Evolutionary conservation across 1,284 basidiomycete genomes (phyloP), one percentile per base, ranked within the genome.

Genomic region (Leccinum ponderosum): DNA sequence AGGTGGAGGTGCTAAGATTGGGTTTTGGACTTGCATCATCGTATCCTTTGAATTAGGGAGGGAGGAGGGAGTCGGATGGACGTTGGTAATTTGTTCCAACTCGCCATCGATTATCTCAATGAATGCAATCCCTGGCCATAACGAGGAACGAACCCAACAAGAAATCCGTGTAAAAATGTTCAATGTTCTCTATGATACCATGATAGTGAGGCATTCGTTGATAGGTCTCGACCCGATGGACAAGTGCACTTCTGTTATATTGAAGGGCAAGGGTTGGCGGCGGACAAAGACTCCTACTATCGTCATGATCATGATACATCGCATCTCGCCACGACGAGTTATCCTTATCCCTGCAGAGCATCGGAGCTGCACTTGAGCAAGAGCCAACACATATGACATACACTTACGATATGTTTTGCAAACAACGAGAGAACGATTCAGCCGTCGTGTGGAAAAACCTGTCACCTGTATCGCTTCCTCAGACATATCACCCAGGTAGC

Each of bases 261-360:
- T 99, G 97, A 68, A 98, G 81, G 0, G 97, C 97, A 61, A 99
- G 89, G 1, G 95, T 93, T 96, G 52, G 14, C 29, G 4, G 20
- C 15, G n/a, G 15, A 52, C 27, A 47, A 51, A 33, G 27, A 55
- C 39, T 76, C 89, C 68, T 68, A 93, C 93, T 95, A 69, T 97
- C 95, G 2, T 95, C 94, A 68, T 96, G 94, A 73, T 97, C 94
- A 73, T 98, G 95, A 75, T 98, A 99, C 96, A 99, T 98, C 76
- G 79, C 81, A 53, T 78, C 79, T 7, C 93, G 85, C 82, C 88
- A 91, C 4, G 51, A 59, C 1, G 33, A 9, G 37, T 29, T 6
- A 31, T 62, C 68, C 4, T 57, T 60, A 9, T 73, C 66, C 15
- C 69, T 70, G 54, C 2, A 22, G 15, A 37, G 48, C 4, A 33